Evolutionary conservation across 208 protist genomes (phyloP).

Genomic region (Acanthamoeba royreba): DNA sequence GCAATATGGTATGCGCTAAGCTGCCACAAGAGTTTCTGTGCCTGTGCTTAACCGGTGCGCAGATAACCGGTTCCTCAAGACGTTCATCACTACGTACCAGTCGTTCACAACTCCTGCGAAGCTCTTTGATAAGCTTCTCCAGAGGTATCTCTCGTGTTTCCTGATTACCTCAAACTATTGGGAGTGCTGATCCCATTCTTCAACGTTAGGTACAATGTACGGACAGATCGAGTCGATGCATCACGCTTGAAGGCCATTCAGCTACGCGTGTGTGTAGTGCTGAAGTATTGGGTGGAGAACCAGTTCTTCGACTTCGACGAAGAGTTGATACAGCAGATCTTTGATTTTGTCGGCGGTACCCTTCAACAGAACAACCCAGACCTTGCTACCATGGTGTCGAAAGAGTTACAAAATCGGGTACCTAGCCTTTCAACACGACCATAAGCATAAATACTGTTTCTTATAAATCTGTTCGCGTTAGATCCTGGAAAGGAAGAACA

Average conservation of each 20-base stretch:
- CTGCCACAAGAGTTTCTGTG: background rate
- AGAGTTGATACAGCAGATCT: background rate
- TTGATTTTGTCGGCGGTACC: background rate
- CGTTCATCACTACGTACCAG: conserved; percentile 36
- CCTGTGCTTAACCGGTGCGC: background rate
- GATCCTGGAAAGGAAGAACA: conserved; percentile 1
- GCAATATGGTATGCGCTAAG: background rate
- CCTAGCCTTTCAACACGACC: background rate
- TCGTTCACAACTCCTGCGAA: conserved; percentile 13
- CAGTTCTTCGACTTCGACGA: conserved; percentile 44
- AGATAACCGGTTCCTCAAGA: conserved; percentile 14
- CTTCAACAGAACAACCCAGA: background rate
- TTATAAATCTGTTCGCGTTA: background rate
- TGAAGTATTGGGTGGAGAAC: conserved; percentile 50
- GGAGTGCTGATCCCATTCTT: background rate
- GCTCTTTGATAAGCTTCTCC: conserved; percentile 29
- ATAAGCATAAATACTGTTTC: background rate
- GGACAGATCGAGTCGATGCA: background rate
- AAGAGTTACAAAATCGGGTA: background rate
- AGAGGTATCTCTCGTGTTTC: background rate
- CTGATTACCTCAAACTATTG: background rate
- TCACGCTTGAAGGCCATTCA: background rate
- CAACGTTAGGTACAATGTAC: background rate
- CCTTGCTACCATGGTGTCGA: background rate
- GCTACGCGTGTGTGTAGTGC: conserved; percentile 47